Evolutionary conservation across 2,329 filamentous ascomycete species (phyloP).

Genomic region (Sodiomyces alkalinus): DNA sequence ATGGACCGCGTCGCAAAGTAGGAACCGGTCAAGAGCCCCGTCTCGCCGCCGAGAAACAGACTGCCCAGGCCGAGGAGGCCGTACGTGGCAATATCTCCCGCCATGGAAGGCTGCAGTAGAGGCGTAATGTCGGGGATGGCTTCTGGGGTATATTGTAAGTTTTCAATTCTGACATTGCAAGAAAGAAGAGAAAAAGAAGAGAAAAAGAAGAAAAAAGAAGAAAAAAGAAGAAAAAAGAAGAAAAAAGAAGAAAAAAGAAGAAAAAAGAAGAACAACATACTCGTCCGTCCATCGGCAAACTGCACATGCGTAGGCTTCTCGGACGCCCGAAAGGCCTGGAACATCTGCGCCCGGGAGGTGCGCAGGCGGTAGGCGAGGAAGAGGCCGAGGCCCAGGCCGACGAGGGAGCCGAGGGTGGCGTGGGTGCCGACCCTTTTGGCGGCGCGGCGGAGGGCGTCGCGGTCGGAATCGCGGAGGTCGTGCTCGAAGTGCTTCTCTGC

Average conservation of each 20-base stretch:
- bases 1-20: conserved; percentile 37
- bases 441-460: conserved; percentile 38
- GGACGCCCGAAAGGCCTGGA: conserved; percentile 42
- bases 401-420: conserved; percentile 40
- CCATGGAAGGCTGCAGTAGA: conserved; percentile 36
- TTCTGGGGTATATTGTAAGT: no score
- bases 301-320: conserved; percentile 47
- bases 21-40: conserved; percentile 42
- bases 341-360: conserved; percentile 38
- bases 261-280: conserved; percentile 16
- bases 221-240: no score
- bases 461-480: conserved; percentile 38
- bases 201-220: no score
- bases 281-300: conserved; percentile 44
- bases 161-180: not conserved
- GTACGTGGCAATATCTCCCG: conserved; percentile 48
- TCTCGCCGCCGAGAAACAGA: conserved; percentile 48
- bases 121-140: conserved; percentile 45
- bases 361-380: conserved; percentile 42
- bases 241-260: no score
- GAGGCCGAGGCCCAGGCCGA: conserved; percentile 44
- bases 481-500: conserved; percentile 43
- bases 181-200: no score
- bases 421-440: conserved; percentile 37
- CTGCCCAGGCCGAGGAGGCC: conserved; percentile 47